Evolutionary conservation across 768 basidiomycete genomes (phyloP).

Genomic region (Serpula lacrymans): DNA sequence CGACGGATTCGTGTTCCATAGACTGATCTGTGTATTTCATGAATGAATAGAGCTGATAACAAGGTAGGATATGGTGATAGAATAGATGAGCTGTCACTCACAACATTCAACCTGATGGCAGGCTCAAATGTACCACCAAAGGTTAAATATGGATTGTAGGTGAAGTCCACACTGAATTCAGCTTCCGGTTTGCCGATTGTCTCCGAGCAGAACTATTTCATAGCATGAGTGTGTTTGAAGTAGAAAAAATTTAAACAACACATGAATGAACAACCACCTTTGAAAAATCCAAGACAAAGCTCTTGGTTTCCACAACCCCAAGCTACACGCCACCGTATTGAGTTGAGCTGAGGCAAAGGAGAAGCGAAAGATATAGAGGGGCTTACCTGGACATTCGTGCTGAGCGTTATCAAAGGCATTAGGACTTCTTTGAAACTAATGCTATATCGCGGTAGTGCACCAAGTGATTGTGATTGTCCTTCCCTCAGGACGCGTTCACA

Average conservation of each 20-base stretch:
- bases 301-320: constrained; percentile 19
- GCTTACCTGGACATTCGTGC: constrained; percentile 32
- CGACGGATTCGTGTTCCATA: constrained; percentile 52
- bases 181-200: constrained; percentile 48
- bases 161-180: constrained; percentile 50
- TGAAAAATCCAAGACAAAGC: constrained; percentile 47
- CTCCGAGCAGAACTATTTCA: constrained; percentile 48
- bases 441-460: no score
- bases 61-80: no score
- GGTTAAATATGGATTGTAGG: constrained; percentile 52
- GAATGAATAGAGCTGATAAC: no score
- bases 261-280: constrained; percentile 32
- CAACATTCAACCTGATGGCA: constrained; percentile 53
- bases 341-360: not conserved
- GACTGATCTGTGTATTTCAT: constrained; percentile 49
- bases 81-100: no score
- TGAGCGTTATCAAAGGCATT: constrained; percentile 34
- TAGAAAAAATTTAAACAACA: not conserved
- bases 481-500: no score
- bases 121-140: constrained; percentile 60
- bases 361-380: not conserved
- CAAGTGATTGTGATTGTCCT: no score
- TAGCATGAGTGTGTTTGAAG: not conserved
- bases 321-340: not conserved
- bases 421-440: no score